A percentile compares a stretch with the other conserved stretches of the same genome.
Evolutionary conservation across 495 filamentous ascomycete genomes (phyloP).

Genomic region (Poronia punctata): DNA sequence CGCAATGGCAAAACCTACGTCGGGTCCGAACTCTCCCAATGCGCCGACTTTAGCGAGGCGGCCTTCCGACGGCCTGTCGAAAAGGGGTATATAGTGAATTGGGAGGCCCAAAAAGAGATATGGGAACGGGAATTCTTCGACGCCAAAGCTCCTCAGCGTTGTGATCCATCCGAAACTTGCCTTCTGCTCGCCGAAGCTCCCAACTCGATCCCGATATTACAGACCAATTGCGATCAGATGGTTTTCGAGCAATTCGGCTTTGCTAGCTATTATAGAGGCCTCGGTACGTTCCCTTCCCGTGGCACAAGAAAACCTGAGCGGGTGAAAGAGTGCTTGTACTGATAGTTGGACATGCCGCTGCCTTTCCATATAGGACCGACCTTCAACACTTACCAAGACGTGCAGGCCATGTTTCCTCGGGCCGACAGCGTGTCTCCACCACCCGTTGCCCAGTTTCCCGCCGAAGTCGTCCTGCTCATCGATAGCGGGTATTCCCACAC

Average conservation of each 20-base stretch:
- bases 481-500: slow-evolving; percentile 94
- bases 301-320: too few species aligned
- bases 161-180: slow-evolving; percentile 73
- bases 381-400: slow-evolving; percentile 80
- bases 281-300: slow-evolving; percentile 46
- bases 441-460: slow-evolving; percentile 45
- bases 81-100: slow-evolving; percentile 92
- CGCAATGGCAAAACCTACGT: slow-evolving; percentile 72
- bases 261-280: slow-evolving; percentile 67
- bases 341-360: background rate
- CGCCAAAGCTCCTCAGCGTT: slow-evolving; percentile 56
- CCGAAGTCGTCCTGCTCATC: slow-evolving; percentile 77
- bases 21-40: slow-evolving; percentile 70
- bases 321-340: background rate
- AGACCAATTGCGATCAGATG: slow-evolving; percentile 90
- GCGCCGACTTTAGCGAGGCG: slow-evolving; percentile 85
- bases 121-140: slow-evolving; percentile 91
- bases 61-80: slow-evolving; percentile 85
- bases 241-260: slow-evolving; percentile 99
- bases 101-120: slow-evolving; percentile 92
- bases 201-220: slow-evolving; percentile 73
- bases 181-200: slow-evolving; percentile 84
- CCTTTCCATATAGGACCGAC: slow-evolving; percentile 37
- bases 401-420: slow-evolving; percentile 55
- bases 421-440: slow-evolving; percentile 34